These are phyloP conservation scores for Aschersonia sp. DNA, from an alignment of 2,329 filamentous ascomycete genomes.

Conservation along the genomic window DNA sequence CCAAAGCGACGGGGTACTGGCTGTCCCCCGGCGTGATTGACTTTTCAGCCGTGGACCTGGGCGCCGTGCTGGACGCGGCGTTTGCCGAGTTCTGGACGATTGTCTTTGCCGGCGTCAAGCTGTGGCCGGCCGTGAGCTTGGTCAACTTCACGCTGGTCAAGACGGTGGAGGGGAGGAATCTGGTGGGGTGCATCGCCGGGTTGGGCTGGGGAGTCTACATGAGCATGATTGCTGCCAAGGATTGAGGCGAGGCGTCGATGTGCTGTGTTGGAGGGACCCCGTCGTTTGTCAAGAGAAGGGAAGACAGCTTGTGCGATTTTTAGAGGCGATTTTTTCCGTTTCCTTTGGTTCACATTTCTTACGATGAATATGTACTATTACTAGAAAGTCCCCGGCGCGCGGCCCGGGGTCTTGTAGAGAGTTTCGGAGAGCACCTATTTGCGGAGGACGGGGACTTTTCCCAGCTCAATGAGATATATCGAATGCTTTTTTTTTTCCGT, in stretches of 20 bases:
- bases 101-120: conserved; percentile 48
- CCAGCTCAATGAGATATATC: too few species aligned
- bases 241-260: background rate
- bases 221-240: conserved; percentile 39
- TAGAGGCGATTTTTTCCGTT: too few species aligned
- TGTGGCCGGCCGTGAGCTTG: conserved; percentile 58
- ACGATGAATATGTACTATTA: too few species aligned
- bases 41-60: conserved; percentile 29
- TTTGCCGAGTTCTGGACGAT: conserved; percentile 47
- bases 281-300: background rate
- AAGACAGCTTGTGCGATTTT: too few species aligned
- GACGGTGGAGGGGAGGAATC: conserved; percentile 54
- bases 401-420: too few species aligned
- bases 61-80: conserved; percentile 25
- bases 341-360: too few species aligned
- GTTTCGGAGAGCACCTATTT: too few species aligned
- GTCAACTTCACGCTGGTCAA: conserved; percentile 55
- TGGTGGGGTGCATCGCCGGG: conserved; percentile 59
- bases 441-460: too few species aligned
- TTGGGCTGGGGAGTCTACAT: conserved; percentile 64
- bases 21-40: conserved; percentile 25
- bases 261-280: background rate
- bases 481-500: too few species aligned
- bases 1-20: conserved; percentile 19
- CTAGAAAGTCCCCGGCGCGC: too few species aligned